These are phyloP conservation scores for Collybia nuda DNA, from an alignment of 768 basidiomycete genomes.

Conservation along the genomic window DNA sequence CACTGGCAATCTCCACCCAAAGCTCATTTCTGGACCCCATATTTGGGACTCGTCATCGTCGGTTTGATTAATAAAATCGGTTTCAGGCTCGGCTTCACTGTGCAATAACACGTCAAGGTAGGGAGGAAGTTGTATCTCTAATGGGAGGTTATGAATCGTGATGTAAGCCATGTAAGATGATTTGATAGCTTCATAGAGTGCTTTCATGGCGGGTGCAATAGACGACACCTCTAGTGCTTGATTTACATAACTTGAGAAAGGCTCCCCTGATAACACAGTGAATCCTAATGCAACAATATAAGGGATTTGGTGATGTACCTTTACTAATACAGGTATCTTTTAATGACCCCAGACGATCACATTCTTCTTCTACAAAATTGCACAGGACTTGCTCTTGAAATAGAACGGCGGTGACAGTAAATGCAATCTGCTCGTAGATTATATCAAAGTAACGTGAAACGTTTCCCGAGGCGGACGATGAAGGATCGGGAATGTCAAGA, in stretches of 20 bases:
- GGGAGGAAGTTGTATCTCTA: conserved; percentile 88
- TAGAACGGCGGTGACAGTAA: conserved; percentile 88
- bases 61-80: conserved; percentile 46
- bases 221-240: conserved; percentile 67
- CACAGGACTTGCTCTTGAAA: conserved; percentile 88
- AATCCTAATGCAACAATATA: conserved; percentile 7
- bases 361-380: conserved; percentile 84
- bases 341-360: conserved; percentile 65
- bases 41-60: conserved; percentile 50
- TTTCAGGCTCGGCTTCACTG: conserved; percentile 51
- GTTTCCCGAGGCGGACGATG: conserved; percentile 78
- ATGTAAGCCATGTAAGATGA: conserved; percentile 75
- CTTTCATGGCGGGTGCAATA: conserved; percentile 77
- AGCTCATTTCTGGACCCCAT: conserved; percentile 70
- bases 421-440: conserved; percentile 86
- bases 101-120: conserved; percentile 72
- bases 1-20: conserved; percentile 72
- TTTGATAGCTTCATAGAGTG: conserved; percentile 78
- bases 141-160: conserved; percentile 71
- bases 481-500: conserved; percentile 87
- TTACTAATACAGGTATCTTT: conserved; percentile 70
- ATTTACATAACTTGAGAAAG: conserved; percentile 53
- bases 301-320: conserved; percentile 38
- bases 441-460: conserved; percentile 80
- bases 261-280: conserved; percentile 43